phyloP scores from a whole-genome alignment of 352 stramenopile species.

The Pythium oligandrum region DNA sequence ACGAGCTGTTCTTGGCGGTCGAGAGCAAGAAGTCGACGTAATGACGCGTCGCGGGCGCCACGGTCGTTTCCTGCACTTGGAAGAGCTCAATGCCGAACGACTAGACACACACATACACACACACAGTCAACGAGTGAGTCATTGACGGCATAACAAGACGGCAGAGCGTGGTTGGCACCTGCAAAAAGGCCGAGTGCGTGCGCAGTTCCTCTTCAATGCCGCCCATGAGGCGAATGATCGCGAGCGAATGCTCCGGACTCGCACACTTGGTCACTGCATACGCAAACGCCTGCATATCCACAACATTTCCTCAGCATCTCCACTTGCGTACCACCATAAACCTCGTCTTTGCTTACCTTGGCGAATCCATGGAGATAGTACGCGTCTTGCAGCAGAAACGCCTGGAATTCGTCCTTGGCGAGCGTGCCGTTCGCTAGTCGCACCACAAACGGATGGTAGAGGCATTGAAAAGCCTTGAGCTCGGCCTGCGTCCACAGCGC shows the following conservation, averaged over 20 bases:
- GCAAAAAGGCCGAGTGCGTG: constrained; percentile 39
- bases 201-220: constrained; percentile 42
- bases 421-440: constrained; percentile 31
- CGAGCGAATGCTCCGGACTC: constrained; percentile 25
- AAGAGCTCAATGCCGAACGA: constrained; percentile 42
- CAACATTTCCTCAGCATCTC: background rate
- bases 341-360: constrained; percentile 10
- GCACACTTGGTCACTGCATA: constrained; percentile 36
- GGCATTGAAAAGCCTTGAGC: constrained; percentile 22
- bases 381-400: constrained; percentile 52
- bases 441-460: constrained; percentile 56
- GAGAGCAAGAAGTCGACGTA: constrained; percentile 49
- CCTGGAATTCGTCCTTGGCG: constrained; percentile 25
- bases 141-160: no score
- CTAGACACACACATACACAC: constrained; percentile 5
- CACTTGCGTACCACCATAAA: no score
- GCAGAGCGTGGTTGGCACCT: constrained; percentile 11
- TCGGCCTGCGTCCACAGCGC: constrained; percentile 31
- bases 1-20: constrained; percentile 26
- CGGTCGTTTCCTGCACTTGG: constrained; percentile 17
- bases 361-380: constrained; percentile 49
- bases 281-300: constrained; percentile 28
- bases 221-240: constrained; percentile 35
- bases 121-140: background rate
- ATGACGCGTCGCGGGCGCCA: constrained; percentile 26